Evolutionary conservation across 495 filamentous ascomycete genomes (phyloP), one percentile per base, ranked within the genome.

Genomic region (Podospora australis): DNA sequence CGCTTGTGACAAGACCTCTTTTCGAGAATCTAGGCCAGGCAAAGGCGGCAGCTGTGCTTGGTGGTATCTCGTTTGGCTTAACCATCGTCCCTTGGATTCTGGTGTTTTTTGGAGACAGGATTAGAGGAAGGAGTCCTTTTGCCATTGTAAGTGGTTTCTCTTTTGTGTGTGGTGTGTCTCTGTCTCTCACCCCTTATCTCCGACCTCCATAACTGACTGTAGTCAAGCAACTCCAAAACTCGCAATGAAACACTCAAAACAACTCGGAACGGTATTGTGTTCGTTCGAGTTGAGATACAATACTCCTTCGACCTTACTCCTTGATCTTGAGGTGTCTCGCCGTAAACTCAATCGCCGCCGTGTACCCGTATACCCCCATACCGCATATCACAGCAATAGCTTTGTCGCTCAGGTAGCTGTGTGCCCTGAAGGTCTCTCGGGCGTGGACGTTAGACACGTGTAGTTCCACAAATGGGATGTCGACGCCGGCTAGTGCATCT

Each of bases 11-110:
- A 3, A 68, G 68, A 28, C 68, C 77, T 30, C 75, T 96, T 75
- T 95, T 90, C 54, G 73, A 62, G 13, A 78, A 79, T 6, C 65
- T 96, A 52, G 82, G 83, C 1, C 87, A 81, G 58, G 75, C 80
- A 0, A 81, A 75, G n/a, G 89, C 84, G 4, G 84, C 79, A 2
- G 88, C 79, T 50, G 62, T 95, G 26, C 67, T 97, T 22, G 90
- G 89, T 3, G 86, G 78, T 0, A 77, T 96, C 55, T 86, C 83
- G 1, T 71, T 75, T 6, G 49, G 78, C 5, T 62, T 97, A 44
- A 89, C 84, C 6, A 59, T 84, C 11, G 89, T 96, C 24, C 91
- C 90, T 0, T 96, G 88, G 87, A 79, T 88, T 6, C 64, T 97
- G 56, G 80, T 89, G 2, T 79, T 90, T 24, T 94, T 78, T 58